Base-by-base conservation (phyloP, 768 basidiomycete genomes). In the Tricholoma saponaceum region DNA sequence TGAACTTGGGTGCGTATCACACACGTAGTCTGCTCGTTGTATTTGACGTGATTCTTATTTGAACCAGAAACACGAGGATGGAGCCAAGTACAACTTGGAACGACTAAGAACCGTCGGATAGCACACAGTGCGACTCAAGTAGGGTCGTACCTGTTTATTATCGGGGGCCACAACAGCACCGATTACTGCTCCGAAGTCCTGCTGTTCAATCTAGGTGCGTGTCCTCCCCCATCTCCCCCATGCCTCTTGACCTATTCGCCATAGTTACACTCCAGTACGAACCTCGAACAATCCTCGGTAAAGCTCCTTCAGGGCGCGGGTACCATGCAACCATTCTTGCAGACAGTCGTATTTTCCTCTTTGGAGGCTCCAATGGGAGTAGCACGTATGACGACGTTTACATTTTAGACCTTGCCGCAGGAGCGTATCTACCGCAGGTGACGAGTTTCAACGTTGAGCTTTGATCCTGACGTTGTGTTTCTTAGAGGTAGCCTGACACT, bases 91-190 rank as follows among this genome's bases (percentile, higher is more conserved):
- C 76, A 77, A 58, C 75, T 73, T 55, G 67, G 67, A 69, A 62
- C 69, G 53, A 65, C 64, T 68, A 65, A 62, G 46, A 67, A 87
- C 64, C 83, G 85, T 60, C 83, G 92, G 9, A 77, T 95, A 43
- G 87, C 89, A 25, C 95, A 98, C 64, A 89, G 88, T 10, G 81
- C 93, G 13, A 93, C 94, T 0, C 91, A 90, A 69, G 90, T 98
- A 14, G 94, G 95, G 28, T 93, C 92, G 0, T 95, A 92, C 67
- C 81, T 98, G 0, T 95, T 95, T 73, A 80, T 96, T 54, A 77
- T 87, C 44, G 95, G 94, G 0, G 95, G 95, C 2, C 94, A 96
- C 72, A 89, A 95, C 61, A 90, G 91, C 4, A 70, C 73, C 10
- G 75, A 85, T 50, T 97, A 97, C 68, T 79, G 76, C 32, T 79